Evolutionary conservation across 2,329 filamentous ascomycete genomes (phyloP), one percentile per base, ranked within the genome.

Genomic region (Fusarium sp.): DNA sequence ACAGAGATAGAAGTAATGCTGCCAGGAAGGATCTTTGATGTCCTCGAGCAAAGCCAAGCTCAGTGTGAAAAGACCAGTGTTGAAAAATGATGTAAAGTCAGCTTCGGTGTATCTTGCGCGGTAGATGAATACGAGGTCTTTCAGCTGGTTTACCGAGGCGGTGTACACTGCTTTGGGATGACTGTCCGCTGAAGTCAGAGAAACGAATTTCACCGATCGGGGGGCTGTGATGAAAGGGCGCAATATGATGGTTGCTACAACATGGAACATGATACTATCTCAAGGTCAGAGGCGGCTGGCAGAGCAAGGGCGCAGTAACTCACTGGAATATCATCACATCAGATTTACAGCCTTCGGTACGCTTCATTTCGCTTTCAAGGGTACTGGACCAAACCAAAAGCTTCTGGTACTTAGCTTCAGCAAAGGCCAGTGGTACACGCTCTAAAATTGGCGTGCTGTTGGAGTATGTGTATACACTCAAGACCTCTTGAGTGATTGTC

Each of bases 281-380:
- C 6, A 2, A 14, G 8, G 11, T 52, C 9, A 52, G 24, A 29
- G 3, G 20, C 6, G 18, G 6, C 8, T 25, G 10, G 9, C 49
- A 25, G 11, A 14, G 0, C 3, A 7, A 18, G 18, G 22, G 16
- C 12, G 14, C 10, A 1, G 3, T 11, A 6, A 16, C 50, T 42
- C n/a, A 42, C 50, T 52, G 50, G 8, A 52, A 52, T 9, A 52
- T 52, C 22, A 52, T 52, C 6, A 42, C 18, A n/a, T 52, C 34
- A 8, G 16, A 16, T 12, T 5, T n/a, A 20, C 32, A 52, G 11
- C 18, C 11, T 5, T 52, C 6, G 2, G 7, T 11, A 11, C 50
- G 22, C 8, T 20, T 16, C 32, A 52, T 29, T 6, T 9, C 22
- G 5, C 3, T 25, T 7, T 8, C 10, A 12, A 52, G 50, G 24